Conservation (phyloP, 1,284 basidiomycete species). For the Ganoderma leucocontextum region DNA sequence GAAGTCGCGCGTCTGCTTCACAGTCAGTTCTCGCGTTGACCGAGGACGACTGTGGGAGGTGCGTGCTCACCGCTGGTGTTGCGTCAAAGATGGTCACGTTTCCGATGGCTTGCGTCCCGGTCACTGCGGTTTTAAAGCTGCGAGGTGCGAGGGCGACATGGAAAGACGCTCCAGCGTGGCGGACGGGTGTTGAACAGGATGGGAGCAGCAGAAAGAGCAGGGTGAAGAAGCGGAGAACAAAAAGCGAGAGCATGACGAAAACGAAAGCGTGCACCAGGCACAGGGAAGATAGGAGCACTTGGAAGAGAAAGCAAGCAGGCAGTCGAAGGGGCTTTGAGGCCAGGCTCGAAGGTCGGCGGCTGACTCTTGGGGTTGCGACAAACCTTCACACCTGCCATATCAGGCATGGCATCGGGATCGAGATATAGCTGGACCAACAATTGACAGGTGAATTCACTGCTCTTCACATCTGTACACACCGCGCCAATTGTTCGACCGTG, state of each 20-base stretch:
- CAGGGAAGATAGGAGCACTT: constrained; percentile 4
- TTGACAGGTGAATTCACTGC: background rate
- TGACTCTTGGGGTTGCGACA: background rate
- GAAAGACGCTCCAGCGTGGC: background rate
- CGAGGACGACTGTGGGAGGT: background rate
- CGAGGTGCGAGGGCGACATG: background rate
- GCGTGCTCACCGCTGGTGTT: constrained; percentile 28
- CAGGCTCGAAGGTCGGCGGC: background rate
- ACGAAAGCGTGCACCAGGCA: constrained; percentile 28
- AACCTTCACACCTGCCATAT: constrained; percentile 24
- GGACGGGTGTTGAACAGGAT: constrained; percentile 9
- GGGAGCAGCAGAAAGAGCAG: constrained; percentile 19
- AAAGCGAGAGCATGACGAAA: constrained; percentile 14
- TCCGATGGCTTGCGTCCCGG: background rate
- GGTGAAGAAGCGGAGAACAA: constrained; percentile 2
- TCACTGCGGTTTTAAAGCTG: background rate
- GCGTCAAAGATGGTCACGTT: constrained; percentile 32
- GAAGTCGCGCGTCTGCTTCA: constrained; percentile 41
- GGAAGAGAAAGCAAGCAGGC: background rate
- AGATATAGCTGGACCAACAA: constrained; percentile 1
- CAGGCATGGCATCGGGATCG: constrained; percentile 16
- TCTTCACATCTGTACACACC: background rate
- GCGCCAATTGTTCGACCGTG: background rate
- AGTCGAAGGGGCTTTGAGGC: background rate
- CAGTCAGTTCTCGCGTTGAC: constrained; percentile 1